phyloP scores from a whole-genome alignment of 228 moss, liverwort and hornwort genomes.

The Sphagnum fallax region DNA sequence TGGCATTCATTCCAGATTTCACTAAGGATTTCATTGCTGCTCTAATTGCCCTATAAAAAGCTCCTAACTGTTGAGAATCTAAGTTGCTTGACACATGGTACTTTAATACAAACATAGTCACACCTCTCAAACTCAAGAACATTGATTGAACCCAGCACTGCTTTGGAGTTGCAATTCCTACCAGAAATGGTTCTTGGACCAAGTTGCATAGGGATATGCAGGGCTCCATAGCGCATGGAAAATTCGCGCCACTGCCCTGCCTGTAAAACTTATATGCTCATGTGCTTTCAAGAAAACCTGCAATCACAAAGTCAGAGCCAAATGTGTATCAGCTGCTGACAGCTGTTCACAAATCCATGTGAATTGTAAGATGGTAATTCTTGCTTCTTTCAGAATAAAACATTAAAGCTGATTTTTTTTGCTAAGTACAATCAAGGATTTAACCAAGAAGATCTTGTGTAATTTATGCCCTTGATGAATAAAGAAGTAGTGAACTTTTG shows the following conservation, averaged over 20 bases:
- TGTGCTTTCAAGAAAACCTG: constrained; percentile 75
- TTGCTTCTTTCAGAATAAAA: not conserved
- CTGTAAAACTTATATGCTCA: constrained; percentile 48
- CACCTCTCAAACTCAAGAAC: not conserved
- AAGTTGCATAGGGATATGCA: constrained; percentile 60
- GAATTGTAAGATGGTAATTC: not conserved
- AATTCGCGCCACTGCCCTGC: constrained; percentile 82
- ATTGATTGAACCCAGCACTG: not conserved
- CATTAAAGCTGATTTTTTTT: not conserved
- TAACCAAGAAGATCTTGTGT: not conserved
- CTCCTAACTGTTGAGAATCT: not conserved
- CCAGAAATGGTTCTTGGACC: constrained; percentile 91
- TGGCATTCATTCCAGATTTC: too few relatives aligned
- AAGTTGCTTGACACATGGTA: too few relatives aligned
- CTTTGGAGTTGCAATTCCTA: constrained; percentile 8
- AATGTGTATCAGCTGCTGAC: not conserved
- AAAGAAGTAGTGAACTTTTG: not conserved
- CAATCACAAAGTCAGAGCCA: constrained; percentile 2
- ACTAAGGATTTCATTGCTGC: not conserved
- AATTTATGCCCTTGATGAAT: not conserved
- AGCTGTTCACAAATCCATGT: not conserved
- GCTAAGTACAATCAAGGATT: not conserved
- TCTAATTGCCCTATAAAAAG: not conserved
- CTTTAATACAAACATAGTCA: too few relatives aligned
- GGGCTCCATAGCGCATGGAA: constrained; percentile 93